phyloP scores from a whole-genome alignment of 2,329 filamentous ascomycete species.

The Xylariaceae sp. region DNA sequence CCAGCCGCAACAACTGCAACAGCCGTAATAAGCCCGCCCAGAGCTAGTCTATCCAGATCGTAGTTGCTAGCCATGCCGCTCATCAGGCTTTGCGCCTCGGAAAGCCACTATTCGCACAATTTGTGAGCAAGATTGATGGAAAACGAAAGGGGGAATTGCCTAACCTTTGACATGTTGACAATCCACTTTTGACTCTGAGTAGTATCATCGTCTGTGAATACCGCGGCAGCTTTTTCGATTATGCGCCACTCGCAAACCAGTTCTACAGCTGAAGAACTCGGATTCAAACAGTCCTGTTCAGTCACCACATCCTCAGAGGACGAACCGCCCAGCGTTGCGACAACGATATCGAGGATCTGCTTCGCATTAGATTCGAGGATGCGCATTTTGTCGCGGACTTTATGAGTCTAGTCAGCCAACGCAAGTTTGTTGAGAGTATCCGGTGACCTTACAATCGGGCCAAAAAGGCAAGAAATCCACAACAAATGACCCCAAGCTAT shows the following conservation, averaged over 20 bases:
- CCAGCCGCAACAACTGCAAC: conserved; percentile 28
- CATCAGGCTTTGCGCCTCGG: conserved; percentile 69
- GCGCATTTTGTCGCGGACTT: conserved; percentile 44
- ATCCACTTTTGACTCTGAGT: conserved; percentile 33
- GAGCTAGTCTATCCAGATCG: conserved; percentile 57
- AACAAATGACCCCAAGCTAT: conserved; percentile 85
- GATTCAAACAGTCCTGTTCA: conserved; percentile 30
- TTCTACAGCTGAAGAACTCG: conserved; percentile 45
- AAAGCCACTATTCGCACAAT: conserved; percentile 52
- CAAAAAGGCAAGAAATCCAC: conserved; percentile 73
- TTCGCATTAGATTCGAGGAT: conserved; percentile 72
- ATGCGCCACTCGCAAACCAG: conserved; percentile 66
- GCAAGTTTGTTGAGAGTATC: background rate
- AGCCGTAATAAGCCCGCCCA: conserved; percentile 39
- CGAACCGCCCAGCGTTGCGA: conserved; percentile 59
- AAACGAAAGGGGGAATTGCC: conserved; percentile 7
- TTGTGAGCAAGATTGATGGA: background rate
- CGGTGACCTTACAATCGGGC: conserved; percentile 48
- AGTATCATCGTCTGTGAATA: background rate
- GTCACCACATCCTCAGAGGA: conserved; percentile 36
- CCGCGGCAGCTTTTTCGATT: conserved; percentile 28
- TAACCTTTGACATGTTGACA: conserved; percentile 39
- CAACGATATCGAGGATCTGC: conserved; percentile 74
- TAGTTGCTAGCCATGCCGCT: conserved; percentile 93
- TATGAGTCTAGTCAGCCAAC: conserved; percentile 15